Evolutionary conservation across 2,329 filamentous ascomycete genomes (phyloP), one percentile per base, ranked within the genome.

Genomic region (Orbilia quercus): DNA sequence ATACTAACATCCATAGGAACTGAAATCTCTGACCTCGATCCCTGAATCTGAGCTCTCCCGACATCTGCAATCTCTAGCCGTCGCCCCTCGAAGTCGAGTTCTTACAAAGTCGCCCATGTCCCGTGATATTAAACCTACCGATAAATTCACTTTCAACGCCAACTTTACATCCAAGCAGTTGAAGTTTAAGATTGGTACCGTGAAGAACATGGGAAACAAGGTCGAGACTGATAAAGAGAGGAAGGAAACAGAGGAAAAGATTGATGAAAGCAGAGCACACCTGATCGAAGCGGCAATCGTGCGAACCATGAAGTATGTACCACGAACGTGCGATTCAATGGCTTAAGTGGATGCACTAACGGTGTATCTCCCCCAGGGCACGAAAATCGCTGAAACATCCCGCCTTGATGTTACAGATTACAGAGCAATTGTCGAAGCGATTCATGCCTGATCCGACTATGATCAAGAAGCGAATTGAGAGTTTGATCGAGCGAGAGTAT

Each of bases 81-180:
- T 89, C 3, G 87, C 87, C 2, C 85, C 86, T 0, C 89, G 89
- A 79, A 90, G 87, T 1, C 84, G 87, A 18, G 83, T 90, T 25
- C 79, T 90, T 16, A 82, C 84, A 75, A 90, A 90, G 78, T 85
- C 87, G 57, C 88, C 88, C 0, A 89, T 89, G 86, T 86, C 84
- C 77, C 87, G 88, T 77, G 87, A 90, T 16, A 83, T 90, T 55
- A 88, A 88, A 51, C 81, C 84, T 0, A 85, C 84, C 0, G 88
- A 90, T 76, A 81, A 80, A 7, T 90, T 90, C 80, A 84, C 79
- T 34, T 88, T 88, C 82, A 90, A 90, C 76, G 83, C 88, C 53
- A 82, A 84, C 7, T 90, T 89, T 81, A 82, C 83, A 20, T 87
- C 86, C 74, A 85, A 85, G 31, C 87, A 86, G 75, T 83, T 87